A percentile compares a stretch with the other conserved stretches of the same genome.
Conservation (phyloP, 805 yeast species). For the Wickerhamomyces ciferrii region DNA sequence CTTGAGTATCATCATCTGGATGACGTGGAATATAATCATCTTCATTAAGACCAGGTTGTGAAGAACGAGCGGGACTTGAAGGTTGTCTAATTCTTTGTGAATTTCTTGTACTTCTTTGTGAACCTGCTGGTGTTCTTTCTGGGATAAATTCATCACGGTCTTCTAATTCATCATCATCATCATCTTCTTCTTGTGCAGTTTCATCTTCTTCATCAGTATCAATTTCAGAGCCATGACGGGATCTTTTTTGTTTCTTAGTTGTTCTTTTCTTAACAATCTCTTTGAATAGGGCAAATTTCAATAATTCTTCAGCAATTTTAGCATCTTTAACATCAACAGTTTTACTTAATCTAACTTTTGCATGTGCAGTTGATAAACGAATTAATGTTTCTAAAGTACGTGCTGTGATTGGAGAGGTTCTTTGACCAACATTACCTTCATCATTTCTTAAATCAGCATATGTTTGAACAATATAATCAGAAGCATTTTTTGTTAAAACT, state of each 20-base stretch:
- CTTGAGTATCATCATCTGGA: constrained; percentile 8
- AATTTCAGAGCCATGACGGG: constrained; percentile 24
- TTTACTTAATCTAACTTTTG: constrained; percentile 84
- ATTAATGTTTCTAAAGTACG: constrained; percentile 94
- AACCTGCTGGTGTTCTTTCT: neutral
- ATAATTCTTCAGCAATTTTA: constrained; percentile 73
- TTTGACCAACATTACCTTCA: constrained; percentile 55
- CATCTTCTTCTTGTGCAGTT: too few species aligned
- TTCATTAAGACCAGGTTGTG: constrained; percentile 10
- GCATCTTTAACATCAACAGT: constrained; percentile 77
- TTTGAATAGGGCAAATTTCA: constrained; percentile 82
- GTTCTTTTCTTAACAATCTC: constrained; percentile 47
- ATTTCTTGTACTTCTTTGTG: neutral
- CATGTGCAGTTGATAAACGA: constrained; percentile 94
- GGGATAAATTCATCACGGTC: neutral
- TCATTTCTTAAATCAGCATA: constrained; percentile 83
- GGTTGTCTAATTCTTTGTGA: constrained; percentile 2
- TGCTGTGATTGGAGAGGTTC: constrained; percentile 95
- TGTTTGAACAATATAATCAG: constrained; percentile 72
- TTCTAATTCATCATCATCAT: constrained; percentile 14
- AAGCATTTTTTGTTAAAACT: constrained; percentile 68
- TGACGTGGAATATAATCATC: constrained; percentile 12
- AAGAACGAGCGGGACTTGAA: constrained; percentile 4
- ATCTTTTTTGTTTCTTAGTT: constrained; percentile 29
- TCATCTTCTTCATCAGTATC: constrained; percentile 22